phyloP scores from a whole-genome alignment of 495 filamentous ascomycete species.

The Extremus antarcticus region DNA sequence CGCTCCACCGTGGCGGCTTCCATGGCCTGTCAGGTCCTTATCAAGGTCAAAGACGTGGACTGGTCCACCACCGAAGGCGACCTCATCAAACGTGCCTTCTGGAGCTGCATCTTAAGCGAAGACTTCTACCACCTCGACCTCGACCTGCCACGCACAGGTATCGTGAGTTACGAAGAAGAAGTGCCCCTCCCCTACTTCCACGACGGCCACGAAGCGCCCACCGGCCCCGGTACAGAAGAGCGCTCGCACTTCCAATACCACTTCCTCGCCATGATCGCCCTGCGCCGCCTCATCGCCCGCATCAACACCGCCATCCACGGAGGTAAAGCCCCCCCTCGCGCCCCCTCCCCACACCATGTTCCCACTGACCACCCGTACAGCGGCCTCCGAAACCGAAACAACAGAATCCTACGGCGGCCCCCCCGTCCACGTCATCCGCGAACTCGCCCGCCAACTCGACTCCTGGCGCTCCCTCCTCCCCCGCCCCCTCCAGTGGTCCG shows the following conservation, averaged over 20 bases:
- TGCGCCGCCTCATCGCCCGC: conserved; percentile 40
- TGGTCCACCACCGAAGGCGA: conserved; percentile 39
- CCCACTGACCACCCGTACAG: not conserved
- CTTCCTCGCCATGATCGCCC: conserved; percentile 47
- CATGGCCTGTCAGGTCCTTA: conserved; percentile 40
- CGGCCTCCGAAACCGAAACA: conserved; percentile 9
- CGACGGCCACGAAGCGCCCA: conserved; percentile 35
- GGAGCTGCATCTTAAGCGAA: conserved; percentile 50
- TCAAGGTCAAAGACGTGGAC: conserved; percentile 41
- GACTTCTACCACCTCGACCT: conserved; percentile 45
- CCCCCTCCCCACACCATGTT: not conserved
- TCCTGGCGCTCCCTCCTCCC: conserved; percentile 47
- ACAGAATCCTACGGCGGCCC: conserved; percentile 23
- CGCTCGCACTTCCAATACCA: conserved; percentile 41
- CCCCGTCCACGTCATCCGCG: conserved; percentile 33
- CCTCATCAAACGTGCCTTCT: conserved; percentile 44
- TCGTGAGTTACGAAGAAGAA: conserved; percentile 38
- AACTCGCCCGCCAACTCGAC: conserved; percentile 40
- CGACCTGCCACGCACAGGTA: conserved; percentile 42
- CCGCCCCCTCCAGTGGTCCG: conserved; percentile 41
- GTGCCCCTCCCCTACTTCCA: conserved; percentile 44
- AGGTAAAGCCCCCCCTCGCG: conserved; percentile 31
- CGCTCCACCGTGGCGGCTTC: conserved; percentile 43
- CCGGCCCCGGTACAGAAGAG: not conserved
- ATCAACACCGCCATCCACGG: conserved; percentile 41